phyloP scores from a whole-genome alignment of 2,329 filamentous ascomycete genomes.

The Proliferodiscus dingleyae region DNA sequence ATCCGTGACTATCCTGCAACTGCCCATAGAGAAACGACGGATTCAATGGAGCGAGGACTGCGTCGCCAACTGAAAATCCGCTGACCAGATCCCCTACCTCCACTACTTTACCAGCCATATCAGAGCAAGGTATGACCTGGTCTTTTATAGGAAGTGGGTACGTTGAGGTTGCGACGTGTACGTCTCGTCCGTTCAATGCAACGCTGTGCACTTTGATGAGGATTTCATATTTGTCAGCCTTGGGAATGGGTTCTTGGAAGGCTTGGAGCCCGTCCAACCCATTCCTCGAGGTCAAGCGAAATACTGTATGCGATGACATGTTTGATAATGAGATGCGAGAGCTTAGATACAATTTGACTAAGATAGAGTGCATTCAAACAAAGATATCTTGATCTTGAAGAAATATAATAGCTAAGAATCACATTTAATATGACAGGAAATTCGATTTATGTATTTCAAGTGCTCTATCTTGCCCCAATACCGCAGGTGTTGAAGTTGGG shows the following conservation, averaged over 20 bases:
- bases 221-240: slow-evolving; percentile 25
- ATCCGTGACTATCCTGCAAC: background rate
- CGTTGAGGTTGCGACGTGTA: slow-evolving; percentile 26
- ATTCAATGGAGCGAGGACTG: slow-evolving; percentile 29
- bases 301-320: slow-evolving; percentile 16
- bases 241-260: slow-evolving; percentile 26
- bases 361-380: no score
- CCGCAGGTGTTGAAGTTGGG: no score
- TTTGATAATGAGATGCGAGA: background rate
- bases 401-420: no score
- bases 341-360: no score
- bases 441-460: no score
- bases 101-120: slow-evolving; percentile 34
- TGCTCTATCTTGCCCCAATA: no score
- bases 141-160: slow-evolving; percentile 33
- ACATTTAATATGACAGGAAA: no score
- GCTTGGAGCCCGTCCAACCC: slow-evolving; percentile 20
- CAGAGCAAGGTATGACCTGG: slow-evolving; percentile 34
- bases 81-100: slow-evolving; percentile 26
- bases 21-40: slow-evolving; percentile 23
- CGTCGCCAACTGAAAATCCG: slow-evolving; percentile 30
- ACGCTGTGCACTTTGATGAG: slow-evolving; percentile 31
- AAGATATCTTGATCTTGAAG: no score
- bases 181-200: slow-evolving; percentile 34
- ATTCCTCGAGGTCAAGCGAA: slow-evolving; percentile 10